Percentiles rank a stretch among this genome's conserved stretches.
phyloP scores from a whole-genome alignment of 2,329 filamentous ascomycete species.

The Metarhizium sp. region DNA sequence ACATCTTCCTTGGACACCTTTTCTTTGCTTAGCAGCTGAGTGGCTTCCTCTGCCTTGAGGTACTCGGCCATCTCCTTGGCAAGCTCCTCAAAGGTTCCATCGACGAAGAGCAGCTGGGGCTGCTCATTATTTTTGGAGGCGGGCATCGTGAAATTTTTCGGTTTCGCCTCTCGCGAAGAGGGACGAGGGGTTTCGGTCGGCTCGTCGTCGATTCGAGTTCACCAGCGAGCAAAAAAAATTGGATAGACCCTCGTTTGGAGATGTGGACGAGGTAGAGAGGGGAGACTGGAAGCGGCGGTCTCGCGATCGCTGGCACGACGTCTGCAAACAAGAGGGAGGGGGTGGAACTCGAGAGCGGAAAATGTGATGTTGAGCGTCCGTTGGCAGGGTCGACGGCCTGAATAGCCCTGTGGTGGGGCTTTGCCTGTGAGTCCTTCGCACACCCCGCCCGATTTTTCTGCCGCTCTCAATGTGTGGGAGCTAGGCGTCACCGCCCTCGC shows the following conservation, averaged over 20 bases:
- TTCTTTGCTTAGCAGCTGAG: slow-evolving; percentile 63
- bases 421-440: slow-evolving; percentile 7
- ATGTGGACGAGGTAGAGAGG: slow-evolving; percentile 16
- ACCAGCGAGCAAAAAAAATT: not conserved
- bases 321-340: slow-evolving; percentile 9
- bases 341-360: slow-evolving; percentile 14
- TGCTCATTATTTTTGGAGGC: slow-evolving; percentile 33
- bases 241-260: not conserved
- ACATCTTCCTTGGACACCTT: slow-evolving; percentile 67
- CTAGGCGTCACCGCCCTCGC: slow-evolving; percentile 27
- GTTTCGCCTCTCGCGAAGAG: not conserved
- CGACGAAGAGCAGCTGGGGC: slow-evolving; percentile 63
- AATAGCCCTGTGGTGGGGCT: slow-evolving; percentile 31
- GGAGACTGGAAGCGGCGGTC: slow-evolving; percentile 10
- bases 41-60: slow-evolving; percentile 72
- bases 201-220: slow-evolving; percentile 6
- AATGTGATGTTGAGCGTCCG: slow-evolving; percentile 18
- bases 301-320: slow-evolving; percentile 12
- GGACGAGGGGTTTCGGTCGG: slow-evolving; percentile 8
- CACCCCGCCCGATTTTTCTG: slow-evolving; percentile 31
- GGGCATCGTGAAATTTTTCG: slow-evolving; percentile 14
- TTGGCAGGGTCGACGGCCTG: slow-evolving; percentile 19
- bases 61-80: slow-evolving; percentile 92
- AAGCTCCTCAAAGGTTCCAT: slow-evolving; percentile 89
- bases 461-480: slow-evolving; percentile 26